Evolutionary conservation across 352 stramenopile genomes (phyloP).

Genomic region (Pythium aquatile): DNA sequence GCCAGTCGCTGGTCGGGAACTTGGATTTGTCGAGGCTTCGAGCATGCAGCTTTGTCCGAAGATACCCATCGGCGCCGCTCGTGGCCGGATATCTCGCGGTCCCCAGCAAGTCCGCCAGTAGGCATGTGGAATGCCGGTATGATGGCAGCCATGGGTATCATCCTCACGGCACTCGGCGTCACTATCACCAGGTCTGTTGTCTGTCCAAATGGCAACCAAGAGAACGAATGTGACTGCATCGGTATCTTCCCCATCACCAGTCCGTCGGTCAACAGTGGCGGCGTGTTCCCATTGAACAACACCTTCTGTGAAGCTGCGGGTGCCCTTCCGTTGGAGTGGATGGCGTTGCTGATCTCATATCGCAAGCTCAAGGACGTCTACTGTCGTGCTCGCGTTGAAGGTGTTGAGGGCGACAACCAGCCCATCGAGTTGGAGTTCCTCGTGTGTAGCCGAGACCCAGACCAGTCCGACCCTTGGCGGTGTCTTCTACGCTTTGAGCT

Average conservation of each 20-base stretch:
- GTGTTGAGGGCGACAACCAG: neutral
- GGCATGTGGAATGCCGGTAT: neutral
- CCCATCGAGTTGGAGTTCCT: conserved; percentile 11
- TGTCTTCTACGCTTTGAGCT: conserved; percentile 10
- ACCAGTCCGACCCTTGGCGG: neutral
- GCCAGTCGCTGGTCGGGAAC: conserved; percentile 3
- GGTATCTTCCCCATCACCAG: neutral
- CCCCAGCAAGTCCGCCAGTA: neutral
- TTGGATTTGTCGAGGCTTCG: conserved; percentile 14
- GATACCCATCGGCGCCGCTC: neutral
- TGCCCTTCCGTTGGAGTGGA: conserved; percentile 13
- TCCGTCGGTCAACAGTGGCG: neutral
- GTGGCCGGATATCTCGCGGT: conserved; percentile 6
- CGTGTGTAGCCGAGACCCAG: neutral
- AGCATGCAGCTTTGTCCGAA: neutral
- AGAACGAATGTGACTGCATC: neutral
- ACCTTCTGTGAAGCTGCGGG: neutral
- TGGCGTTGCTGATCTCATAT: conserved; percentile 1
- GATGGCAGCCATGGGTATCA: conserved; percentile 2
- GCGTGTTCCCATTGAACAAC: conserved; percentile 6
- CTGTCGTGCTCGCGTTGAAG: conserved; percentile 1
- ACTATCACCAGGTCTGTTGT: neutral
- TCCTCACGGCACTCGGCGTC: neutral
- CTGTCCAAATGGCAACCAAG: neutral
- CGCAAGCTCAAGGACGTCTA: neutral